Evolutionary conservation across 2,329 filamentous ascomycete species (phyloP).

Genomic region (Cercospora zeae-maydis): DNA sequence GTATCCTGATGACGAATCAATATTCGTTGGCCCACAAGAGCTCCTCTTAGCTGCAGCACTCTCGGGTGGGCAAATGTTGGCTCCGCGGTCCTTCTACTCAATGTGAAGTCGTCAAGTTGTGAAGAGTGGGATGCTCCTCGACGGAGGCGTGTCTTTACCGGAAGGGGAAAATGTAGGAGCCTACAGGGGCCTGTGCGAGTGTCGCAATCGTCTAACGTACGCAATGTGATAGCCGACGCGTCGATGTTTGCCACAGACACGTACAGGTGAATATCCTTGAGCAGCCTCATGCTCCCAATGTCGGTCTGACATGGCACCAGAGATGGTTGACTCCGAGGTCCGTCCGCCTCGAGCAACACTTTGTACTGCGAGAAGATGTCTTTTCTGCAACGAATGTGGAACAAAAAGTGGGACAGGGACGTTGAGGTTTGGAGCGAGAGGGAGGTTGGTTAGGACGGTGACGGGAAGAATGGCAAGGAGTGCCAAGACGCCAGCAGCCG

Average conservation of each 20-base stretch:
- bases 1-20: not conserved
- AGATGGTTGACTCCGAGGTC: not conserved
- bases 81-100: not conserved
- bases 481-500: not conserved
- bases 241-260: not conserved
- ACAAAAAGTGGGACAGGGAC: not conserved
- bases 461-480: not conserved
- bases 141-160: not conserved
- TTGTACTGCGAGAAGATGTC: not conserved
- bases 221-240: not conserved
- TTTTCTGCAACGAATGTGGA: not conserved
- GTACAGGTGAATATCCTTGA: not conserved
- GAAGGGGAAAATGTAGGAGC: not conserved
- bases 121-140: not conserved
- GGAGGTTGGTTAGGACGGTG: too few species aligned
- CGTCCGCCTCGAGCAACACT: not conserved
- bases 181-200: not conserved
- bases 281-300: not conserved
- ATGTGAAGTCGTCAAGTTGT: not conserved
- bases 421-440: not conserved
- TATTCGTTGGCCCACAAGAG: not conserved
- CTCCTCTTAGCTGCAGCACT: not conserved
- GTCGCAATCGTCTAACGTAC: not conserved
- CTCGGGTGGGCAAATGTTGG: not conserved
- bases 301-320: not conserved